These are phyloP conservation scores for Pyrenula aspistea DNA, from an alignment of 495 filamentous ascomycete species.

Conservation along the genomic window DNA sequence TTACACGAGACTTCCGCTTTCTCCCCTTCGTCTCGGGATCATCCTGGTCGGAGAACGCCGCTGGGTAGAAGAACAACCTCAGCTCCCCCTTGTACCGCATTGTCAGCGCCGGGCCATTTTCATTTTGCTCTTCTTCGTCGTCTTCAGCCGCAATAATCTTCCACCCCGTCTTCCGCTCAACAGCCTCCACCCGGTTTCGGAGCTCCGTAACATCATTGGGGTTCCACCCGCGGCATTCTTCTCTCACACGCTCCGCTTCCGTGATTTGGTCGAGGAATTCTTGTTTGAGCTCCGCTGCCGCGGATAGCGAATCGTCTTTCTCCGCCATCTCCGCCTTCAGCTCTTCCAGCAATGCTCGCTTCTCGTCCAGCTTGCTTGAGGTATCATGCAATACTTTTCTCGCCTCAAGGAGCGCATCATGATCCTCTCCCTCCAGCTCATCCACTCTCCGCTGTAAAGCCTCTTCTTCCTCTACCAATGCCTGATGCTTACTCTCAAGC, in stretches of 20 bases:
- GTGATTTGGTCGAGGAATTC: slow-evolving; percentile 61
- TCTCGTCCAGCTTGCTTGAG: slow-evolving; percentile 57
- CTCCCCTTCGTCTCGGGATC: slow-evolving; percentile 9
- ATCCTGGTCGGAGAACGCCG: slow-evolving; percentile 34
- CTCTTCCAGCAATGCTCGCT: slow-evolving; percentile 49
- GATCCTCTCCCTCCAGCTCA: slow-evolving; percentile 69
- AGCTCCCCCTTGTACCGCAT: slow-evolving; percentile 73
- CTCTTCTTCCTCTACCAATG: slow-evolving; percentile 47
- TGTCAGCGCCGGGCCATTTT: slow-evolving; percentile 43
- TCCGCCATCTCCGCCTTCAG: slow-evolving; percentile 50
- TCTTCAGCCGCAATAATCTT: slow-evolving; percentile 50
- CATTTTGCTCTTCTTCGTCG: slow-evolving; percentile 4
- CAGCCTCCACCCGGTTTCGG: slow-evolving; percentile 56
- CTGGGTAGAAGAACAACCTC: slow-evolving; percentile 61
- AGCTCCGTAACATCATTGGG: slow-evolving; percentile 60
- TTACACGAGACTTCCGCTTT: slow-evolving; percentile 33
- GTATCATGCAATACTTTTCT: slow-evolving; percentile 49
- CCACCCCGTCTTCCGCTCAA: slow-evolving; percentile 72
- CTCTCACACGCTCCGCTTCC: slow-evolving; percentile 71
- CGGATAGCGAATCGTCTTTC: slow-evolving; percentile 47
- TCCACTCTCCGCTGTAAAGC: slow-evolving; percentile 55
- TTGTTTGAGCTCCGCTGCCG: slow-evolving; percentile 50
- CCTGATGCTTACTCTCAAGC: slow-evolving; percentile 42
- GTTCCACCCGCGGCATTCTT: slow-evolving; percentile 84
- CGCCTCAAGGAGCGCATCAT: slow-evolving; percentile 57